phyloP scores from a whole-genome alignment of 1,284 basidiomycete species.

The Ceratobasidium sp. region DNA sequence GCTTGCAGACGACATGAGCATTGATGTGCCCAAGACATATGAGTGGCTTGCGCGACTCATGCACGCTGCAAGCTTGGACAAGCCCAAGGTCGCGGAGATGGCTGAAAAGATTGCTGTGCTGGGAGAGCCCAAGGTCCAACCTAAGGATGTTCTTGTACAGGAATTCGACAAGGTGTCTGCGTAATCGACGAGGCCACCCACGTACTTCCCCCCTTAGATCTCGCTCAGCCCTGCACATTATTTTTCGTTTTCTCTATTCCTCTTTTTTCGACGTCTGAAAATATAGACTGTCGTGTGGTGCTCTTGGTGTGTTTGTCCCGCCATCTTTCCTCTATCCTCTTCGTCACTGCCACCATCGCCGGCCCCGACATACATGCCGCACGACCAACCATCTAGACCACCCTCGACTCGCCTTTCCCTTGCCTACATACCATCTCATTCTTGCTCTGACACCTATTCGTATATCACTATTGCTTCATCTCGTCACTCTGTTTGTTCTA shows the following conservation, averaged over 20 bases:
- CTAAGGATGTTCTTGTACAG: constrained; percentile 50
- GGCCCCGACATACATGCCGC: constrained; percentile 16
- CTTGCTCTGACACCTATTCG: constrained; percentile 35
- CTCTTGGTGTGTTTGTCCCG: constrained; percentile 40
- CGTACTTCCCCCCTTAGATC: constrained; percentile 24
- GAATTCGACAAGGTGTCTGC: constrained; percentile 48
- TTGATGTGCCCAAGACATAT: constrained; percentile 90
- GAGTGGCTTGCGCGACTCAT: constrained; percentile 78
- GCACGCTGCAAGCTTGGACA: constrained; percentile 66
- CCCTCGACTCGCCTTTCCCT: constrained; percentile 23
- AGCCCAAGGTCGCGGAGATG: constrained; percentile 66
- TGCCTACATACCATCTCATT: constrained; percentile 13
- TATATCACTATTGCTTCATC: constrained; percentile 39
- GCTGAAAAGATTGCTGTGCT: constrained; percentile 51
- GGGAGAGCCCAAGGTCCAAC: constrained; percentile 49
- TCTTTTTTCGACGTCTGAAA: constrained; percentile 12
- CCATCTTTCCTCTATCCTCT: constrained; percentile 36
- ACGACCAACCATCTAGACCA: constrained; percentile 38
- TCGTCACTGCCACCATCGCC: constrained; percentile 7
- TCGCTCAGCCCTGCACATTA: constrained; percentile 26
- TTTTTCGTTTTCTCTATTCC: constrained; percentile 30
- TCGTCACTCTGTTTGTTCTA: background rate
- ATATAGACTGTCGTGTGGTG: constrained; percentile 43
- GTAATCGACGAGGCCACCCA: background rate
- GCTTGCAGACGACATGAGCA: constrained; percentile 84